A percentile compares a stretch with the other conserved stretches of the same genome.
Evolutionary conservation across 441 rosid genomes (phyloP).

Genomic region (Erodium trifolium): DNA sequence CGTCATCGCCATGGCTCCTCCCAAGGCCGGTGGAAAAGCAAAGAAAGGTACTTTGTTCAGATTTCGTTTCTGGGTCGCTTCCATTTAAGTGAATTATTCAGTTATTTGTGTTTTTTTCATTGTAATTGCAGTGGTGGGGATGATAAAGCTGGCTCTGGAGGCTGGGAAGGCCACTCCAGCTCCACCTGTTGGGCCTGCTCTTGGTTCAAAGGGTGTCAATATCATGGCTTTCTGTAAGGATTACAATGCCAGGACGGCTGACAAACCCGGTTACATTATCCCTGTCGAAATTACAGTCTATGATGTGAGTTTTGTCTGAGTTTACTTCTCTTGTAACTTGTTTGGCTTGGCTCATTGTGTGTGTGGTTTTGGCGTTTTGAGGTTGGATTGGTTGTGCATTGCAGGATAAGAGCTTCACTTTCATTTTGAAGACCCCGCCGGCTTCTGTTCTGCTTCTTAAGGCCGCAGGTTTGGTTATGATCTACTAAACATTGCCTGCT

Average conservation of each 20-base stretch:
- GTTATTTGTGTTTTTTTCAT: background rate
- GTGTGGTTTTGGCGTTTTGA: slow-evolving; percentile 7
- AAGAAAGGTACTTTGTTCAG: slow-evolving; percentile 39
- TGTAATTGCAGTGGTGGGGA: slow-evolving; percentile 49
- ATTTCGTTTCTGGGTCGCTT: background rate
- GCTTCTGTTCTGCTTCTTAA: slow-evolving; percentile 85
- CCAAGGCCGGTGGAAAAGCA: slow-evolving; percentile 54
- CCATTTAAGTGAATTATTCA: background rate
- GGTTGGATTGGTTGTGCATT: slow-evolving; percentile 9
- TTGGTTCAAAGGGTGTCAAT: slow-evolving; percentile 82
- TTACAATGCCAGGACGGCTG: slow-evolving; percentile 82
- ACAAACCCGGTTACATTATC: slow-evolving; percentile 59
- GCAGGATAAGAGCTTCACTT: slow-evolving; percentile 89
- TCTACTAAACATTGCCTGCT: background rate
- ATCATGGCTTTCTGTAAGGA: slow-evolving; percentile 98
- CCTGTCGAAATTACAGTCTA: slow-evolving; percentile 91
- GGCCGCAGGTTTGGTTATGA: slow-evolving; percentile 54
- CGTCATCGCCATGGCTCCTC: slow-evolving; percentile 65
- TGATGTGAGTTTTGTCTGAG: slow-evolving; percentile 44
- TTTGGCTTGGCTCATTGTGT: background rate
- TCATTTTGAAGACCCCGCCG: slow-evolving; percentile 86
- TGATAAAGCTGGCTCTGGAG: slow-evolving; percentile 80
- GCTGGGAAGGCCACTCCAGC: slow-evolving; percentile 97
- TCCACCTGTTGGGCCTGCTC: slow-evolving; percentile 93
- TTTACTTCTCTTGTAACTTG: background rate